These are phyloP conservation scores for Scenedesmus sp. DNA, from an alignment of 163 green algal species.

Conservation along the genomic window DNA sequence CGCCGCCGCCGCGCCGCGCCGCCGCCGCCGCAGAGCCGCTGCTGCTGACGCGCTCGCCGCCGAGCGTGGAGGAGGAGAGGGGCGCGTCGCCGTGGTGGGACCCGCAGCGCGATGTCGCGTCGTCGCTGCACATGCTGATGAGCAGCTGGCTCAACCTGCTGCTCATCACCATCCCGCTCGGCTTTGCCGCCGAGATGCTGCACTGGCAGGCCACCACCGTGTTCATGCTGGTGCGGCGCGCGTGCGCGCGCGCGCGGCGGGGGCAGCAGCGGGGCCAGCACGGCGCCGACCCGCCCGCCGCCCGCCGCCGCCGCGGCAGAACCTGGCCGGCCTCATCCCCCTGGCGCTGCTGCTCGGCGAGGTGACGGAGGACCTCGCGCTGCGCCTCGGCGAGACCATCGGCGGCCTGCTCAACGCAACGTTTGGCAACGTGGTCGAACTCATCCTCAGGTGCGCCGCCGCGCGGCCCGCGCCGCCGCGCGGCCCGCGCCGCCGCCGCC, in stretches of 20 bases:
- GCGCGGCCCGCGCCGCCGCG: no score
- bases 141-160: conserved; percentile 70
- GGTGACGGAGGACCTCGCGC: conserved; percentile 82
- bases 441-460: no score
- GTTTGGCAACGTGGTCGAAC: conserved; percentile 89
- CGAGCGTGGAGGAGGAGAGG: background rate
- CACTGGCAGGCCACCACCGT: conserved; percentile 54
- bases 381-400: conserved; percentile 60
- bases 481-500: no score
- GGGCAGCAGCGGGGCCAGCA: background rate
- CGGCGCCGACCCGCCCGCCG: background rate
- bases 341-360: conserved; percentile 87
- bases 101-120: background rate
- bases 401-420: conserved; percentile 90
- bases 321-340: conserved; percentile 83
- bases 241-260: background rate
- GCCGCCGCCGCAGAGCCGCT: background rate
- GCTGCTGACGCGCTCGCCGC: background rate
- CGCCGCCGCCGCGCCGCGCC: no score
- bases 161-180: conserved; percentile 65
- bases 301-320: conserved; percentile 50
- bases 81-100: conserved; percentile 18
- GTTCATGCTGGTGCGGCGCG: conserved; percentile 60
- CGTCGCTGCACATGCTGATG: conserved; percentile 12
- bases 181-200: conserved; percentile 34